A percentile compares a stretch with the other conserved stretches of the same genome.
phyloP scores from a whole-genome alignment of 2,329 filamentous ascomycete species.

The Trichocomaceae sp. region DNA sequence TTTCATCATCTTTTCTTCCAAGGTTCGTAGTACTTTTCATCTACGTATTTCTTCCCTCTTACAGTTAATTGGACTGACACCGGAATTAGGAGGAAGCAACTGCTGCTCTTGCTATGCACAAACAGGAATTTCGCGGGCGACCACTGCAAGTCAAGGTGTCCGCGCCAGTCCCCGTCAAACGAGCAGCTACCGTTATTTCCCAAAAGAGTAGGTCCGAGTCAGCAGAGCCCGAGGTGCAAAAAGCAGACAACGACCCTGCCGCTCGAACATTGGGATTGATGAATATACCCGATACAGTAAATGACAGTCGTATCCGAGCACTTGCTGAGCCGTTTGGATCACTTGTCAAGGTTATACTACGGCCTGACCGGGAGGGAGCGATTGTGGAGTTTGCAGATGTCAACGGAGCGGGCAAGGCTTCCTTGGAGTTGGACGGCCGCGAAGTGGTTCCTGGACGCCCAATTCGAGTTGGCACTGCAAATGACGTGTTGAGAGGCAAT shows the following conservation, averaged over 20 bases:
- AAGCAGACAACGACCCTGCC: slow-evolving; percentile 39
- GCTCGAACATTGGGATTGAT: slow-evolving; percentile 74
- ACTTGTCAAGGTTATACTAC: slow-evolving; percentile 68
- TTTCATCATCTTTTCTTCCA: slow-evolving; percentile 69
- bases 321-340: slow-evolving; percentile 64
- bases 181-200: slow-evolving; percentile 40
- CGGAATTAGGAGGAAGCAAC: slow-evolving; percentile 52
- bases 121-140: slow-evolving; percentile 61
- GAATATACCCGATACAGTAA: slow-evolving; percentile 85
- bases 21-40: slow-evolving; percentile 33
- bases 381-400: slow-evolving; percentile 74
- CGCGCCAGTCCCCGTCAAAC: slow-evolving; percentile 38
- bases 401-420: slow-evolving; percentile 59
- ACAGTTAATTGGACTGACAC: slow-evolving; percentile 11
- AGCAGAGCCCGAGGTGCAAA: slow-evolving; percentile 35
- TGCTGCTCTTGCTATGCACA: slow-evolving; percentile 62
- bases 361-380: slow-evolving; percentile 76
- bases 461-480: slow-evolving; percentile 46
- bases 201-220: slow-evolving; percentile 33
- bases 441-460: slow-evolving; percentile 39
- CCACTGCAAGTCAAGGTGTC: slow-evolving; percentile 59
- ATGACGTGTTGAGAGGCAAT: slow-evolving; percentile 43
- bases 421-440: slow-evolving; percentile 40
- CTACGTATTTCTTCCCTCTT: neutral
- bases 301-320: slow-evolving; percentile 71